These are phyloP conservation scores for Phalaenopsis hybrid DNA, from an alignment of 116 monocot genomes.

Conservation along the genomic window DNA sequence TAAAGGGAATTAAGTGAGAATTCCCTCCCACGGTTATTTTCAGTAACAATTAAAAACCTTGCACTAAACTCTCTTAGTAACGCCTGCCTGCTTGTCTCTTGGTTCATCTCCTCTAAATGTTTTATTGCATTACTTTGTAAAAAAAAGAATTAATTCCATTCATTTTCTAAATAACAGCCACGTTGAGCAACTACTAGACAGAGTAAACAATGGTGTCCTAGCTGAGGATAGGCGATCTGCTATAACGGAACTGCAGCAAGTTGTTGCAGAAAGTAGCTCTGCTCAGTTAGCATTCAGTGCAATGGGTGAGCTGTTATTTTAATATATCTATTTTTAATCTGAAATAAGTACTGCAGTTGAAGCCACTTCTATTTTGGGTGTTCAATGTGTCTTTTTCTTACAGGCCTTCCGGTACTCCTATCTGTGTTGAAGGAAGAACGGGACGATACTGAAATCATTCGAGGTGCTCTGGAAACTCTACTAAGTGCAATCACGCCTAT, in stretches of 20 bases:
- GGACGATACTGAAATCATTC: conserved; percentile 80
- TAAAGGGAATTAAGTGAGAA: too few relatives aligned
- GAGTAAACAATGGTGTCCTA: conserved; percentile 83
- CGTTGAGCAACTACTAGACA: conserved; percentile 74
- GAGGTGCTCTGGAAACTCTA: conserved; percentile 91
- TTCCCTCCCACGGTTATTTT: too few relatives aligned
- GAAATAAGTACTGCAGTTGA: not conserved
- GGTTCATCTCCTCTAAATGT: not conserved
- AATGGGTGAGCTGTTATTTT: conserved; percentile 46
- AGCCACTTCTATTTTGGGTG: not conserved
- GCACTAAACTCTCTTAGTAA: not conserved
- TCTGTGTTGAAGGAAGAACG: conserved; percentile 84
- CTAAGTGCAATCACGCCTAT: conserved; percentile 86
- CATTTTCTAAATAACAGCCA: conserved; percentile 31
- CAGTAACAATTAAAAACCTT: too few relatives aligned
- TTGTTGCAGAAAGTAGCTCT: conserved; percentile 87
- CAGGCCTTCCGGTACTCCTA: conserved; percentile 85
- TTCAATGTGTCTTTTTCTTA: conserved; percentile 6
- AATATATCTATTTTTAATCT: not conserved
- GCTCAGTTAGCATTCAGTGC: conserved; percentile 94
- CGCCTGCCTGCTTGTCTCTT: not conserved
- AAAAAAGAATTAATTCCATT: not conserved
- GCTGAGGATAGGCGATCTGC: conserved; percentile 87
- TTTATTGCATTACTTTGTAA: not conserved
- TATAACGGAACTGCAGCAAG: conserved; percentile 76